Conservation (phyloP, 352 stramenopile genomes). For the Globisporangium splendens region DNA sequence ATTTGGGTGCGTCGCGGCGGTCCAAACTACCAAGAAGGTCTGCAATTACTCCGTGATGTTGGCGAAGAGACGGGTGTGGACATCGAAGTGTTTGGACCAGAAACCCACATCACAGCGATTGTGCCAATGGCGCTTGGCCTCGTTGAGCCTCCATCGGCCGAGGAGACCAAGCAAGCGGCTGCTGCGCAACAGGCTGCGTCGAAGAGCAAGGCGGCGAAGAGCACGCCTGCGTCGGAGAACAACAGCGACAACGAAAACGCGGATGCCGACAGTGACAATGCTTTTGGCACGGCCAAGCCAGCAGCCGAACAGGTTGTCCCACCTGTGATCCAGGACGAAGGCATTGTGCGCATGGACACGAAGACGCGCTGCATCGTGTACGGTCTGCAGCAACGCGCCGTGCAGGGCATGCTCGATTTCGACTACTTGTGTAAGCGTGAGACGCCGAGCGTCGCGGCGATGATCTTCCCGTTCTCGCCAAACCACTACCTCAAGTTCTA, state of each 20-base stretch:
- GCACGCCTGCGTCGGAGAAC: constrained; percentile 5
- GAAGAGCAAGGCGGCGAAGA: constrained; percentile 19
- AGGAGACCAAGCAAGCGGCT: constrained; percentile 12
- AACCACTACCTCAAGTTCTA: constrained; percentile 98
- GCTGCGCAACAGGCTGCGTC: constrained; percentile 17
- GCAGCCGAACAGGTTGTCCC: constrained; percentile 19
- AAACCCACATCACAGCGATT: constrained; percentile 95
- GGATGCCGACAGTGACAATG: constrained; percentile 16
- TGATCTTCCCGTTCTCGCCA: constrained; percentile 94
- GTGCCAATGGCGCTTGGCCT: constrained; percentile 93
- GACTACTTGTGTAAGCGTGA: constrained; percentile 97
- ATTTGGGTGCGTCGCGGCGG: constrained; percentile 96
- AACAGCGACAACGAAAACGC: constrained; percentile 37
- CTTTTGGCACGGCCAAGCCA: constrained; percentile 25
- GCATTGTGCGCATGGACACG: constrained; percentile 82
- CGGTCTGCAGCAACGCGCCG: constrained; percentile 91
- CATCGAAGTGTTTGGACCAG: constrained; percentile 94
- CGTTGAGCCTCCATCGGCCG: constrained; percentile 45
- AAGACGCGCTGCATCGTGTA: constrained; percentile 94
- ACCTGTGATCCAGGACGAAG: constrained; percentile 76
- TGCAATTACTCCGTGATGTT: constrained; percentile 91
- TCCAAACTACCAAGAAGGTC: constrained; percentile 96
- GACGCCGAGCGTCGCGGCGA: constrained; percentile 91
- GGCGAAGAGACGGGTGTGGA: constrained; percentile 87
- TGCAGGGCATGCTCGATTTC: constrained; percentile 98